Evolutionary conservation across 805 yeast genomes (phyloP).

Genomic region (Wickerhamomyces bovis): DNA sequence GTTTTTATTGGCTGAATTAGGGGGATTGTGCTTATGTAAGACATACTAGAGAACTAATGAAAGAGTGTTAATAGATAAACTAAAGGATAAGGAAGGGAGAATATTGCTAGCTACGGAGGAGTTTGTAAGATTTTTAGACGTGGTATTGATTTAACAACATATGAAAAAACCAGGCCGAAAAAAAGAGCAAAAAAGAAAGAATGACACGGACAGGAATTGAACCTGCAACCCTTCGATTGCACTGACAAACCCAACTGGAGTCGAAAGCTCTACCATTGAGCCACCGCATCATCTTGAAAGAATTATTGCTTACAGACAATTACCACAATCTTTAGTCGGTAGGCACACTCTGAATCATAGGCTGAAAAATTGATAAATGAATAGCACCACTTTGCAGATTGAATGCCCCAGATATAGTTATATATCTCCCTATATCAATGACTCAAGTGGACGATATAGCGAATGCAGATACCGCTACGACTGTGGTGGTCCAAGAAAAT

Average conservation of each 20-base stretch:
- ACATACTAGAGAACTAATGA: neutral
- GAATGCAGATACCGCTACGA: conserved; percentile 11
- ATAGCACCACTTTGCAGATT: too few species aligned
- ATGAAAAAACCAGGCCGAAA: too few species aligned
- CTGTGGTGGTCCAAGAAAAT: conserved; percentile 19
- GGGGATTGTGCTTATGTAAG: neutral
- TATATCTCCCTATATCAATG: neutral
- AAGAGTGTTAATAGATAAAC: neutral
- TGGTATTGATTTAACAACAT: too few species aligned
- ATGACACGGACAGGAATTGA: conserved; percentile 81
- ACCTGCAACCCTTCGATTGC: conserved; percentile 81
- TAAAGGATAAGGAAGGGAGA: neutral
- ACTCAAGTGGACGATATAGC: neutral
- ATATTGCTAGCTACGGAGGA: too few species aligned
- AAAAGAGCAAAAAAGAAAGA: conserved; percentile 28
- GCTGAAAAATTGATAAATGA: too few species aligned
- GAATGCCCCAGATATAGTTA: neutral
- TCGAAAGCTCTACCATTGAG: conserved; percentile 79
- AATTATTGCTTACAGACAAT: too few species aligned
- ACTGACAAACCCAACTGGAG: conserved; percentile 45
- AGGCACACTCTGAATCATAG: too few species aligned
- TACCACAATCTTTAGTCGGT: neutral
- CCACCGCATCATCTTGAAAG: conserved; percentile 53
- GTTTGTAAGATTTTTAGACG: too few species aligned
- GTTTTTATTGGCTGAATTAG: conserved; percentile 11